Evolutionary conservation across 2,329 filamentous ascomycete genomes (phyloP).

Genomic region (Trematosphaeria pertusa): DNA sequence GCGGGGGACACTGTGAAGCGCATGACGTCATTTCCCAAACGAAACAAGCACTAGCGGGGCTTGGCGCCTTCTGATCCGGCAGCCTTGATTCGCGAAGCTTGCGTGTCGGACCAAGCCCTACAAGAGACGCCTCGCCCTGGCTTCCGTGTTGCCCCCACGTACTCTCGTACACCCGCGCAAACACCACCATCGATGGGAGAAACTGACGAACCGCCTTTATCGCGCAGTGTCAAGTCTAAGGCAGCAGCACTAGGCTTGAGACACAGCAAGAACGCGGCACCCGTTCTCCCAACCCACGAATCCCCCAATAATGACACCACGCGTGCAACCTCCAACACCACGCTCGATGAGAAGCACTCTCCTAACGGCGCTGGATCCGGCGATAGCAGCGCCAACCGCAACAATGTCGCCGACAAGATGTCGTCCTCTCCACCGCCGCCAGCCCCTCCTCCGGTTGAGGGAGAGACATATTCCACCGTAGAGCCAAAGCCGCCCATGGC

Average conservation of each 20-base stretch:
- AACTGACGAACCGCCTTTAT: constrained; percentile 59
- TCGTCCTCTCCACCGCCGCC: constrained; percentile 35
- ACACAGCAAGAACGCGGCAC: constrained; percentile 39
- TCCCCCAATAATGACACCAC: constrained; percentile 23
- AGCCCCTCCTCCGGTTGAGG: constrained; percentile 53
- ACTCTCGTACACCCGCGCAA: constrained; percentile 15
- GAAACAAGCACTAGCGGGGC: too few relatives aligned
- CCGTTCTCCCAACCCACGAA: constrained; percentile 38
- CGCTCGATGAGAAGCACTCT: constrained; percentile 32
- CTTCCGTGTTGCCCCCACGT: constrained; percentile 12
- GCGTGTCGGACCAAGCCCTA: too few relatives aligned
- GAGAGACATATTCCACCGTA: constrained; percentile 63
- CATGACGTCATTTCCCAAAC: too few relatives aligned
- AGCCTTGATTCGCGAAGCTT: too few relatives aligned
- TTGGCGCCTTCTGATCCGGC: too few relatives aligned
- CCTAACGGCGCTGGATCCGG: constrained; percentile 10
- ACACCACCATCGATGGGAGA: constrained; percentile 60
- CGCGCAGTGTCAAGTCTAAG: constrained; percentile 60
- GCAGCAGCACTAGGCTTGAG: constrained; percentile 55
- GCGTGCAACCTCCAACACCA: constrained; percentile 22
- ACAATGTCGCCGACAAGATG: constrained; percentile 38
- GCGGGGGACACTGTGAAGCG: too few relatives aligned
- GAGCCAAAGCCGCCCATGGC: constrained; percentile 54
- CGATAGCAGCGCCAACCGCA: constrained; percentile 21
- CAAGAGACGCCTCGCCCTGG: constrained; percentile 4